Conservation (phyloP, 1,139 yeast species). For the Trichomonascaceae sp. region DNA sequence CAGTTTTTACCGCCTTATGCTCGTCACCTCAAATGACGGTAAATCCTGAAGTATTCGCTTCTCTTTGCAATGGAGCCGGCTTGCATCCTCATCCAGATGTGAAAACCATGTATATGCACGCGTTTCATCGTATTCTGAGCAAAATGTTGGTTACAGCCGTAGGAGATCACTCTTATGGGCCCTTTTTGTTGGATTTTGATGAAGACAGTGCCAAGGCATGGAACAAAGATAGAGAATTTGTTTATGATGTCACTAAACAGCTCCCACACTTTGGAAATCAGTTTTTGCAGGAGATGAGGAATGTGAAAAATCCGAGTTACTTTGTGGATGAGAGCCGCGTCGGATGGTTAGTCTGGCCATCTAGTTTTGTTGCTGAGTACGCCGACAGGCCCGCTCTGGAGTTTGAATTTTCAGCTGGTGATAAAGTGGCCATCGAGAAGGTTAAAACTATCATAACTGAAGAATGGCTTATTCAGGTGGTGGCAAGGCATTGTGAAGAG, state of each 20-base stretch:
- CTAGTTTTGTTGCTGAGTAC: slow-evolving; percentile 45
- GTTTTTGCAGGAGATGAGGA: slow-evolving; percentile 53
- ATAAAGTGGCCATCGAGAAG: slow-evolving; percentile 37
- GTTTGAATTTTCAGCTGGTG: slow-evolving; percentile 37
- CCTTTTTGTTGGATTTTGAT: slow-evolving; percentile 27
- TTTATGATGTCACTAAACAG: slow-evolving; percentile 38
- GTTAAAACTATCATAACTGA: slow-evolving; percentile 46
- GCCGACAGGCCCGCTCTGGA: slow-evolving; percentile 25
- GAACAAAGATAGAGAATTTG: slow-evolving; percentile 23
- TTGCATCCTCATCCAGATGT: slow-evolving; percentile 69
- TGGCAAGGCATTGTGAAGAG: slow-evolving; percentile 40
- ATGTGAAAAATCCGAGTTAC: slow-evolving; percentile 27
- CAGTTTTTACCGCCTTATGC: slow-evolving; percentile 19
- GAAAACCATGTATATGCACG: slow-evolving; percentile 57
- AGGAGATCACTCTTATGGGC: slow-evolving; percentile 42
- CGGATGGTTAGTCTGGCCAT: slow-evolving; percentile 84
- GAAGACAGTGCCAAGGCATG: slow-evolving; percentile 23
- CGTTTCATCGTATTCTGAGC: slow-evolving; percentile 51
- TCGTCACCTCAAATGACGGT: slow-evolving; percentile 36
- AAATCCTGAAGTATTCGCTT: slow-evolving; percentile 39
- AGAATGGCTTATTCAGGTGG: slow-evolving; percentile 53
- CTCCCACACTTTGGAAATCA: slow-evolving; percentile 33
- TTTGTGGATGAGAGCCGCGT: slow-evolving; percentile 41
- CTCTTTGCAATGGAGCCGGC: slow-evolving; percentile 46
- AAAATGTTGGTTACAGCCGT: slow-evolving; percentile 49